Evolutionary conservation across 116 monocot species (phyloP), one percentile per base, ranked within the genome.

Genomic region (Cymodocea nodosa): DNA sequence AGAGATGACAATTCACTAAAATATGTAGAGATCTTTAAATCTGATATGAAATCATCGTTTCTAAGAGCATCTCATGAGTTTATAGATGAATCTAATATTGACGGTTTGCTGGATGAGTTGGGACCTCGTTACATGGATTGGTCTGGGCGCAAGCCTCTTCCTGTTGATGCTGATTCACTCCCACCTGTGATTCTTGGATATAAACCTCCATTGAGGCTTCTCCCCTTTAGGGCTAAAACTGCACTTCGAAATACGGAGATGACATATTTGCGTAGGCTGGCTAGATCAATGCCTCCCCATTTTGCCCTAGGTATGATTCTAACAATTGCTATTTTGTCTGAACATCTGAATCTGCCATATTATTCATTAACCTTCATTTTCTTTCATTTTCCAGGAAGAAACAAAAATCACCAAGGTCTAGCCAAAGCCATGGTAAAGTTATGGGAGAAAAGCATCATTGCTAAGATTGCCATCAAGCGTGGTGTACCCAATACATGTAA

Each of bases 391-490:
- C 60, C 63, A 97, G 97, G 91, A 62, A 85, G 97, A 84, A 91
- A 84, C 74, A 85, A 84, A 59, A 80, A 85, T 61, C 85, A 85
- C 68, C 85, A 97, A 78, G 97, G 97, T 6, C 66, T 97, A 69
- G 97, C 97, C 60, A 57, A 71, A 65, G 91, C 91, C 4, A 91
- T 97, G 64, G 85, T 97, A 50, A 97, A 88, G 65, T 78, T 97
- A 74, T 97, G 97, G 97, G 97, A 88, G 77, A 91, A 81, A 77
- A 97, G 88, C 71, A 37, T 81, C 64, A 82, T 97, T 71, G 88
- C 85, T 50, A 97, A 97, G 73, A 88, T 97, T 50, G 97, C 97
- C 35, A 91, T 97, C 74, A 97, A 97, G 62, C 87, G 97, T 40
- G 97, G 91, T 53, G 76, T 97, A 39, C 84, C 75, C 23, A 88